These are phyloP conservation scores for Lasiodiplodia theobromae DNA, from an alignment of 2,329 filamentous ascomycete genomes.

Conservation along the genomic window DNA sequence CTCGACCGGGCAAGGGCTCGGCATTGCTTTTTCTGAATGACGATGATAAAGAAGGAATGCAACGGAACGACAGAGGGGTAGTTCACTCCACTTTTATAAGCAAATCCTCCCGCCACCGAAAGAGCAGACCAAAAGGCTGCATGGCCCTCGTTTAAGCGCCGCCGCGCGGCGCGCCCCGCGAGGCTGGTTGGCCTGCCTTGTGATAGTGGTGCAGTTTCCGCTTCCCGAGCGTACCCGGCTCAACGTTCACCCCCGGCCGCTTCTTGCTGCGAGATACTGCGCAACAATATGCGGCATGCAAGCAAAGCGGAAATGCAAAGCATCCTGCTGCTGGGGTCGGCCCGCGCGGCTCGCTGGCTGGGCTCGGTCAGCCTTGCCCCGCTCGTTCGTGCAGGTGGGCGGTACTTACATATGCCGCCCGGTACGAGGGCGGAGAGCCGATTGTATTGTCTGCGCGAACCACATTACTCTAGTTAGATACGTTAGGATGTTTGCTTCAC, in stretches of 20 bases:
- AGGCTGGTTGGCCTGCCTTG: background rate
- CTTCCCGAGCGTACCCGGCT: too few relatives aligned
- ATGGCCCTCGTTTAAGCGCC: background rate
- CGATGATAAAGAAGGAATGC: background rate
- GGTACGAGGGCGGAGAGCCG: slow-evolving; percentile 7
- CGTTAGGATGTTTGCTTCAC: too few relatives aligned
- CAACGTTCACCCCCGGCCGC: too few relatives aligned
- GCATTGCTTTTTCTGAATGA: too few relatives aligned
- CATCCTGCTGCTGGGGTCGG: background rate
- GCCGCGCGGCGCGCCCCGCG: too few relatives aligned
- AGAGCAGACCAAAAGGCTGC: background rate
- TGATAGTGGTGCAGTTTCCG: too few relatives aligned
- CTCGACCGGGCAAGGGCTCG: too few relatives aligned
- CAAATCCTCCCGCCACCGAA: background rate
- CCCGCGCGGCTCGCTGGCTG: background rate
- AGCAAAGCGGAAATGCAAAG: background rate
- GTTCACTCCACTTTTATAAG: background rate
- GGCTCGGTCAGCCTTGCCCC: background rate
- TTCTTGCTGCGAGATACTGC: background rate
- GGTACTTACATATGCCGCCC: background rate
- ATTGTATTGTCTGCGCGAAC: background rate
- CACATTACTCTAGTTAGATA: too few relatives aligned
- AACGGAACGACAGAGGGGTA: background rate
- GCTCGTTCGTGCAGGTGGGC: background rate
- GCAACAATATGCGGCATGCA: background rate